Evolutionary conservation across 2,329 filamentous ascomycete species (phyloP).

Genomic region (Colletotrichum horii): DNA sequence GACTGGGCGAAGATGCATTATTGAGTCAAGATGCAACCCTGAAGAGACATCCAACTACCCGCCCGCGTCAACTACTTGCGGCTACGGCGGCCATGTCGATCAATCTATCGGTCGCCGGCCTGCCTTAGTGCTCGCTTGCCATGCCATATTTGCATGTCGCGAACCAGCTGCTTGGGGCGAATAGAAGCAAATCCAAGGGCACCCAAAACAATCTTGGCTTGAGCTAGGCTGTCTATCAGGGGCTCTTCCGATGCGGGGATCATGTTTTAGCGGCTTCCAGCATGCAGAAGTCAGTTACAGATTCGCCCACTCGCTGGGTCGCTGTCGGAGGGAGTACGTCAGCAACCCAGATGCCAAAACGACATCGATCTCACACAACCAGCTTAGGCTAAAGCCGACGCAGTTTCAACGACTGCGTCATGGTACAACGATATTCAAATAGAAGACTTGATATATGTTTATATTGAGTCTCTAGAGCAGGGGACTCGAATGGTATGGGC

Average conservation of each 20-base stretch:
- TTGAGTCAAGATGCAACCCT: neutral
- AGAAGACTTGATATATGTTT: neutral
- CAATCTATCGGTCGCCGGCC: neutral
- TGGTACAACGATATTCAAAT: neutral
- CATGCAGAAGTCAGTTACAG: slow-evolving; percentile 8
- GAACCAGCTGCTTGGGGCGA: slow-evolving; percentile 10
- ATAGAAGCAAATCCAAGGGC: neutral
- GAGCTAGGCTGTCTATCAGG: slow-evolving; percentile 1
- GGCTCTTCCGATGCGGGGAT: slow-evolving; percentile 6
- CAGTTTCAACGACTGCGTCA: neutral
- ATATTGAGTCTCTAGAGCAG: neutral
- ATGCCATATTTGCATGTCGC: neutral
- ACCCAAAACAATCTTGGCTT: neutral
- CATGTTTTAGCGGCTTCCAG: slow-evolving; percentile 15
- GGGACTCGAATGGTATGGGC: neutral
- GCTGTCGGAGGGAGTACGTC: neutral
- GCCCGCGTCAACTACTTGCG: neutral
- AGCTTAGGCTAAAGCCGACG: neutral
- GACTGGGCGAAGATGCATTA: neutral
- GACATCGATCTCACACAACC: neutral
- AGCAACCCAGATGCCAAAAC: slow-evolving; percentile 1
- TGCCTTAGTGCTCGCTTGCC: neutral
- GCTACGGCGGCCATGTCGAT: neutral
- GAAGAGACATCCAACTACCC: neutral
- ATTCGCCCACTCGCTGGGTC: neutral